Conservation (phyloP, 148 eudicot genomes). For the Polygonum aviculare region DNA sequence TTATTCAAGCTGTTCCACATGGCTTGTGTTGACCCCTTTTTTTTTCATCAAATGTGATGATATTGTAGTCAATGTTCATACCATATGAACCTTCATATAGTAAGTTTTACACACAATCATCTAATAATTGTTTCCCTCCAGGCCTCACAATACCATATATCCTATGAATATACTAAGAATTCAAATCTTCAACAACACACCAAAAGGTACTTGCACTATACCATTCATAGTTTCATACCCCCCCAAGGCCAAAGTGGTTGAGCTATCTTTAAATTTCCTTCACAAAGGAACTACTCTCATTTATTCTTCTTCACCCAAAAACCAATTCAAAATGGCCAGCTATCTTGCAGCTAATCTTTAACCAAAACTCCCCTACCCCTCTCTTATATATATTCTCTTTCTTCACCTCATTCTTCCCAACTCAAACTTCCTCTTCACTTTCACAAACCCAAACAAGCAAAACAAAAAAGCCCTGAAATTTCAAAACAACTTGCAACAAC, state of each 20-base stretch:
- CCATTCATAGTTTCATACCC: background rate
- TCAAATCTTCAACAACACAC: background rate
- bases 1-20: background rate
- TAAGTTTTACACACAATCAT: background rate
- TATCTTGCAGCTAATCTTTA: slow-evolving; percentile 1
- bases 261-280: slow-evolving; percentile 4
- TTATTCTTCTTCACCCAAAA: slow-evolving; percentile 7
- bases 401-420: background rate
- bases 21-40: background rate
- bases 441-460: background rate
- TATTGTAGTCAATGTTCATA: background rate
- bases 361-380: background rate
- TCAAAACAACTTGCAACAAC: background rate
- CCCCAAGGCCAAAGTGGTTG: background rate
- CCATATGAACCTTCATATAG: background rate
- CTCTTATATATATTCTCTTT: background rate
- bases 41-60: background rate
- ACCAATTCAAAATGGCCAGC: slow-evolving; percentile 5
- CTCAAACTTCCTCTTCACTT: background rate
- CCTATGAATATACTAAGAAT: background rate
- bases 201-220: background rate
- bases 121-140: background rate
- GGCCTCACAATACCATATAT: background rate
- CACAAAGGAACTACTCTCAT: slow-evolving; percentile 1
- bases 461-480: background rate